phyloP scores from a whole-genome alignment of 2,329 filamentous ascomycete genomes.

The Polytolypa hystricis region DNA sequence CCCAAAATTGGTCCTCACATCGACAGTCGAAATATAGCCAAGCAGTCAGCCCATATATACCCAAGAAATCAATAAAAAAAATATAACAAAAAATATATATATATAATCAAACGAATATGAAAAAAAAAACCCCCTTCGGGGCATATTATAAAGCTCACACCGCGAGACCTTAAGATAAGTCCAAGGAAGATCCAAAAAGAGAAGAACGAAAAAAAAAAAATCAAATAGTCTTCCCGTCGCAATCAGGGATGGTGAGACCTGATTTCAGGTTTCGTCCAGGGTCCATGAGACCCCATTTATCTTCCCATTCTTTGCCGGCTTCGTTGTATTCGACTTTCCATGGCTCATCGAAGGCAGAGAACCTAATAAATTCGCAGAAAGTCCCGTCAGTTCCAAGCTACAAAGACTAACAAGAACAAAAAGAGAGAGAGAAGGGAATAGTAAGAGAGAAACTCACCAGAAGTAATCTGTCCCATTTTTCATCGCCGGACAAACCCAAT shows the following conservation, averaged over 20 bases:
- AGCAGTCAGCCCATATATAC: no score
- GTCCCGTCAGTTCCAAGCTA: neutral
- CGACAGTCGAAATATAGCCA: no score
- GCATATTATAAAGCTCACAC: neutral
- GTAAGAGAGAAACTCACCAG: constrained; percentile 47
- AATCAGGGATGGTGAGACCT: constrained; percentile 78
- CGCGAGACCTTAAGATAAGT: neutral
- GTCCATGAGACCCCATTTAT: constrained; percentile 90
- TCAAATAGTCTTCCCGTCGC: constrained; percentile 57
- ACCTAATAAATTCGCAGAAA: constrained; percentile 38
- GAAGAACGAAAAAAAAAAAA: neutral
- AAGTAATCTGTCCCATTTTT: constrained; percentile 84
- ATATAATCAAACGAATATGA: neutral
- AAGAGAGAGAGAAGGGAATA: neutral
- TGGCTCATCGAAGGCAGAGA: constrained; percentile 91
- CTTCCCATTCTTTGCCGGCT: constrained; percentile 68
- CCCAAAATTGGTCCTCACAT: no score
- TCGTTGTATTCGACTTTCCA: constrained; percentile 76
- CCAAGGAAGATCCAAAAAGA: neutral
- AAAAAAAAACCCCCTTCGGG: neutral
- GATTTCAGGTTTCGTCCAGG: constrained; percentile 71
- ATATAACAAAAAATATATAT: neutral
- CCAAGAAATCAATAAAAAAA: neutral
- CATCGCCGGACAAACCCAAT: constrained; percentile 73
- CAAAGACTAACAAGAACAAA: neutral